These are phyloP conservation scores for Phytophthora europaea DNA, from an alignment of 352 stramenopile genomes.

Conservation along the genomic window DNA sequence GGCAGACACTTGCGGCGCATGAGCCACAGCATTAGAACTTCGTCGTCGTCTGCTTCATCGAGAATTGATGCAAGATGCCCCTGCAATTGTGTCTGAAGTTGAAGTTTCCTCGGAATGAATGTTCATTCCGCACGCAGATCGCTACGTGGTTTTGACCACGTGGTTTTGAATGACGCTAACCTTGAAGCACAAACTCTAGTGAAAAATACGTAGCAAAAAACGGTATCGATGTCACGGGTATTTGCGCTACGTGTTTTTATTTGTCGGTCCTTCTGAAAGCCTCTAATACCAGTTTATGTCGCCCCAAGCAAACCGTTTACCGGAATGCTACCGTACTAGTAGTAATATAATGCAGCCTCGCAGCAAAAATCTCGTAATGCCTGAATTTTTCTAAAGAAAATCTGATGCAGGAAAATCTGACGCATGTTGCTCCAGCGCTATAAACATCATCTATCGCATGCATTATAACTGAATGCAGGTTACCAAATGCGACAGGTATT, in stretches of 20 bases:
- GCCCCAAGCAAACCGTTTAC: too few relatives aligned
- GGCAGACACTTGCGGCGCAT: background rate
- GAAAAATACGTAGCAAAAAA: background rate
- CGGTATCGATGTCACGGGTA: background rate
- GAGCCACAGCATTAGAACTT: background rate
- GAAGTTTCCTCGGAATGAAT: background rate
- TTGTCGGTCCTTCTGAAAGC: background rate
- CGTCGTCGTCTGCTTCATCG: background rate
- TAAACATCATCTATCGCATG: too few relatives aligned
- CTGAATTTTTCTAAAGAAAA: too few relatives aligned
- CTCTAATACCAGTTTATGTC: too few relatives aligned
- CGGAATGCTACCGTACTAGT: too few relatives aligned
- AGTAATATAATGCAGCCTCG: too few relatives aligned
- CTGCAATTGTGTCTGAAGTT: background rate
- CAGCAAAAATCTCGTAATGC: too few relatives aligned
- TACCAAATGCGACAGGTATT: too few relatives aligned
- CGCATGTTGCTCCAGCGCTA: too few relatives aligned
- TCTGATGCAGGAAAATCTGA: too few relatives aligned
- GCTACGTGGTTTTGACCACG: background rate
- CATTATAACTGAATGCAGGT: too few relatives aligned
- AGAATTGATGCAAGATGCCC: background rate
- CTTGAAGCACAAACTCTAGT: background rate
- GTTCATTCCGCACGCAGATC: background rate
- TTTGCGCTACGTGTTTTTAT: background rate
- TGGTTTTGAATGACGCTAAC: background rate